Evolutionary conservation across 371 early-diverging fungal species (phyloP).

Genomic region (Mortierella sp.): DNA sequence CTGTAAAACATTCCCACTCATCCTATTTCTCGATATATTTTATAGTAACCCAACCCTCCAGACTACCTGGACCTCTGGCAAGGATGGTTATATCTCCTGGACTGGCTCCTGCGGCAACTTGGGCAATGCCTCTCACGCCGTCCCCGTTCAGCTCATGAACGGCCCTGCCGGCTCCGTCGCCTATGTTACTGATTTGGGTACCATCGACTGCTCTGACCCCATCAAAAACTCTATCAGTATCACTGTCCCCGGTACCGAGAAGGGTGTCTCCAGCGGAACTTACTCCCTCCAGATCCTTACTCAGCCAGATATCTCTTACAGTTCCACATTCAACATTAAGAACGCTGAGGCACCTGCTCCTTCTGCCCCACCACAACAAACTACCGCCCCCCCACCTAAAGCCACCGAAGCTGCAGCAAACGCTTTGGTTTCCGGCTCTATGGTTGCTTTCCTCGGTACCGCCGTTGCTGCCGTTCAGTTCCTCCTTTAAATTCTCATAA

Average conservation of each 20-base stretch:
- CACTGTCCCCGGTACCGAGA: slow-evolving; percentile 7
- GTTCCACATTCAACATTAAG: slow-evolving; percentile 20
- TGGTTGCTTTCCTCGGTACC: slow-evolving; percentile 11
- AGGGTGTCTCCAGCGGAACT: not conserved
- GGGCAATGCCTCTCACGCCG: slow-evolving; percentile 15
- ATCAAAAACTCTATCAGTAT: not conserved
- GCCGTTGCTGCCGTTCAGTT: slow-evolving; percentile 24
- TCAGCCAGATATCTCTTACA: slow-evolving; percentile 20
- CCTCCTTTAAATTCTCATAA: slow-evolving; percentile 20
- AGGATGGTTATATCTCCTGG: slow-evolving; percentile 18
- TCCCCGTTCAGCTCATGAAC: slow-evolving; percentile 24
- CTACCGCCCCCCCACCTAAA: not conserved
- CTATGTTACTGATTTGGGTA: slow-evolving; percentile 17
- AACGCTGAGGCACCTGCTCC: slow-evolving; percentile 2
- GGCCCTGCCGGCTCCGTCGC: slow-evolving; percentile 19
- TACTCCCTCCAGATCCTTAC: slow-evolving; percentile 37
- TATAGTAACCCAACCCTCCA: slow-evolving; percentile 34
- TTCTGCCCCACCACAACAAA: not conserved
- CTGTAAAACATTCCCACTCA: not conserved
- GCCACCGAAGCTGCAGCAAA: slow-evolving; percentile 2
- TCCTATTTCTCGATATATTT: not conserved
- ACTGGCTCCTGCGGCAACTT: slow-evolving; percentile 17
- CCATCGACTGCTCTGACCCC: slow-evolving; percentile 26
- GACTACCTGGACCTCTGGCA: slow-evolving; percentile 27
- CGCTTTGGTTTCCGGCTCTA: slow-evolving; percentile 16